These are phyloP conservation scores for Dactylis glomerata DNA, from an alignment of 176 grass and related monocot species.

Conservation along the genomic window DNA sequence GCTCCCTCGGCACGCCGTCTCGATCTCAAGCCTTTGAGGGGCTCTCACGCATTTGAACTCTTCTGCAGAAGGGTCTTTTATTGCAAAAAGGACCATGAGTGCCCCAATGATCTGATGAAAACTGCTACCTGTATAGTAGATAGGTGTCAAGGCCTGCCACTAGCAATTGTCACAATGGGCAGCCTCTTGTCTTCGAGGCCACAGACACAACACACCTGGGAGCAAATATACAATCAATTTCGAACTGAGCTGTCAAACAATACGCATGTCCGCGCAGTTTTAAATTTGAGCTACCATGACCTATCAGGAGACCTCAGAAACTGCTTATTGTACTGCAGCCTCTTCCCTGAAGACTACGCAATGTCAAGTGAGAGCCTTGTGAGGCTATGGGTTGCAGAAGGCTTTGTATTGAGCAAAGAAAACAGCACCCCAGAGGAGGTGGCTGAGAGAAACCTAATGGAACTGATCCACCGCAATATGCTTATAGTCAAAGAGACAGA, in stretches of 20 bases:
- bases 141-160: conserved; percentile 33
- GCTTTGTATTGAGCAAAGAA: neutral
- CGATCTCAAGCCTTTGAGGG: neutral
- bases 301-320: conserved; percentile 20
- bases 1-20: neutral
- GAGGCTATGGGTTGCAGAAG: conserved; percentile 22
- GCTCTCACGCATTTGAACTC: neutral
- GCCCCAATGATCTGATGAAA: conserved; percentile 12
- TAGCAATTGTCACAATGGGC: conserved; percentile 35
- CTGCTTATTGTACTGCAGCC: conserved; percentile 20
- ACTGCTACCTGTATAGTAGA: conserved; percentile 37
- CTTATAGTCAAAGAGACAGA: neutral
- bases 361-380: conserved; percentile 14
- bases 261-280: neutral
- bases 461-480: conserved; percentile 1
- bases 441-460: conserved; percentile 1
- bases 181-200: conserved; percentile 29
- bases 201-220: conserved; percentile 23
- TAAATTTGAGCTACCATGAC: conserved; percentile 25
- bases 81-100: neutral
- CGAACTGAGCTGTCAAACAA: conserved; percentile 14
- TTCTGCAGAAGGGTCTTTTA: conserved; percentile 18
- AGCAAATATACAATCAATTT: conserved; percentile 32
- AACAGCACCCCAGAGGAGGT: conserved; percentile 11
- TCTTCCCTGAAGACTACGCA: neutral